A percentile compares a stretch with the other conserved stretches of the same genome.
phyloP scores from a whole-genome alignment of 805 yeast genomes.

The Tanozyma kutaoensis region DNA sequence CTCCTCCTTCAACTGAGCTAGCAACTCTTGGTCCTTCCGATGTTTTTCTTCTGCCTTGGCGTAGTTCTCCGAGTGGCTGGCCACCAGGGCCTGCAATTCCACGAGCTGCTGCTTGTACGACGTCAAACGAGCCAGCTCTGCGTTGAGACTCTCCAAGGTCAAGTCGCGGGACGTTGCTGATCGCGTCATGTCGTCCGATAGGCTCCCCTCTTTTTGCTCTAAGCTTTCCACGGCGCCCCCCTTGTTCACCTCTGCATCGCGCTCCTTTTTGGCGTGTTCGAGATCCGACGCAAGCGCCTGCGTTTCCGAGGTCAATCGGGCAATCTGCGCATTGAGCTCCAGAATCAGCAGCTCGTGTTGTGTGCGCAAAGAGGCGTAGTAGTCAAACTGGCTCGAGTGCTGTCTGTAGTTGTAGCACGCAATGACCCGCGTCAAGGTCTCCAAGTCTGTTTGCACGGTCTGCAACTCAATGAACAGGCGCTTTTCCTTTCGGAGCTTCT shows the following conservation, averaged over 20 bases:
- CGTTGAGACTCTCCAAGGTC: constrained; percentile 40
- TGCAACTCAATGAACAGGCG: constrained; percentile 76
- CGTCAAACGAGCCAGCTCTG: constrained; percentile 11
- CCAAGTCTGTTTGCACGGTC: constrained; percentile 69
- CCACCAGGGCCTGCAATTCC: constrained; percentile 22
- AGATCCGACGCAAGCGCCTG: constrained; percentile 47
- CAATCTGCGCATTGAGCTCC: constrained; percentile 29
- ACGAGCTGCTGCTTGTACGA: constrained; percentile 13
- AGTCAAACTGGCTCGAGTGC: constrained; percentile 24
- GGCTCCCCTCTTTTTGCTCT: constrained; percentile 41
- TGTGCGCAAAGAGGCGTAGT: constrained; percentile 29
- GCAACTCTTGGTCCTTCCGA: too few relatives aligned
- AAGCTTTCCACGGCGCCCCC: constrained; percentile 48
- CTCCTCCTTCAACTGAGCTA: constrained; percentile 23
- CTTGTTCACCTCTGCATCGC: constrained; percentile 44
- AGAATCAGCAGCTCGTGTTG: constrained; percentile 27
- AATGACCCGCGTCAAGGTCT: constrained; percentile 57
- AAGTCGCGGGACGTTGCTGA: constrained; percentile 51
- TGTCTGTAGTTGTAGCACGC: constrained; percentile 60
- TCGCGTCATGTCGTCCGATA: constrained; percentile 56
- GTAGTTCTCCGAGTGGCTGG: constrained; percentile 22
- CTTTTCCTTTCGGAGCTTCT: constrained; percentile 68
- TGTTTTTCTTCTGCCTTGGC: constrained; percentile 27
- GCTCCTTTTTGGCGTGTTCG: constrained; percentile 33
- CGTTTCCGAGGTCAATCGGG: constrained; percentile 41